Evolutionary conservation across 2,329 filamentous ascomycete genomes (phyloP).

Genomic region (Epichloe aotearoae): DNA sequence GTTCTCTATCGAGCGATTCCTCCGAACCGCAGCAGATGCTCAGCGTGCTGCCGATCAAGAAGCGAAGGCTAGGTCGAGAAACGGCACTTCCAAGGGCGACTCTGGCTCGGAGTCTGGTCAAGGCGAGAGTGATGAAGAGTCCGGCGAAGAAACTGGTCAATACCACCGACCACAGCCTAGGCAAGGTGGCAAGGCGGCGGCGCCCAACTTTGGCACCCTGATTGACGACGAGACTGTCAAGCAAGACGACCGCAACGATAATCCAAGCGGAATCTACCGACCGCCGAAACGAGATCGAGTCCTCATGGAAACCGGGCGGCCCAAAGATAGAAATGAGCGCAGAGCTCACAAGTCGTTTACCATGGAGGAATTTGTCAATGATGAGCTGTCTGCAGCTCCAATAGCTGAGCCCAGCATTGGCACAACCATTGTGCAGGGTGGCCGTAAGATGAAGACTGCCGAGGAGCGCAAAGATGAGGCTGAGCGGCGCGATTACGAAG

Average conservation of each 20-base stretch:
- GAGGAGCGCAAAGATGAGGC: slow-evolving; percentile 64
- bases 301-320: slow-evolving; percentile 60
- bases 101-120: slow-evolving; percentile 13
- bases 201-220: slow-evolving; percentile 20
- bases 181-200: slow-evolving; percentile 15
- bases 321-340: slow-evolving; percentile 44
- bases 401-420: slow-evolving; percentile 82
- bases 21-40: slow-evolving; percentile 71
- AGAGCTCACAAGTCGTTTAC: slow-evolving; percentile 63
- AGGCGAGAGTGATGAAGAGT: slow-evolving; percentile 21
- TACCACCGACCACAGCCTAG: slow-evolving; percentile 1
- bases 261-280: slow-evolving; percentile 61
- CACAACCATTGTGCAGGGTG: slow-evolving; percentile 69
- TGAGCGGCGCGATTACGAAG: slow-evolving; percentile 77
- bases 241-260: slow-evolving; percentile 17
- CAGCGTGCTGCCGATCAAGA: slow-evolving; percentile 28
- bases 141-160: slow-evolving; percentile 6
- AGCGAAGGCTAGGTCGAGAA: slow-evolving; percentile 16
- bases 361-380: slow-evolving; percentile 81
- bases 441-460: slow-evolving; percentile 65
- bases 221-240: slow-evolving; percentile 20
- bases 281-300: slow-evolving; percentile 82
- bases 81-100: neutral
- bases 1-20: slow-evolving; percentile 91
- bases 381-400: slow-evolving; percentile 72